Evolutionary conservation across 345 rosid genomes (phyloP).

Genomic region (Abelmoschus esculentus): DNA sequence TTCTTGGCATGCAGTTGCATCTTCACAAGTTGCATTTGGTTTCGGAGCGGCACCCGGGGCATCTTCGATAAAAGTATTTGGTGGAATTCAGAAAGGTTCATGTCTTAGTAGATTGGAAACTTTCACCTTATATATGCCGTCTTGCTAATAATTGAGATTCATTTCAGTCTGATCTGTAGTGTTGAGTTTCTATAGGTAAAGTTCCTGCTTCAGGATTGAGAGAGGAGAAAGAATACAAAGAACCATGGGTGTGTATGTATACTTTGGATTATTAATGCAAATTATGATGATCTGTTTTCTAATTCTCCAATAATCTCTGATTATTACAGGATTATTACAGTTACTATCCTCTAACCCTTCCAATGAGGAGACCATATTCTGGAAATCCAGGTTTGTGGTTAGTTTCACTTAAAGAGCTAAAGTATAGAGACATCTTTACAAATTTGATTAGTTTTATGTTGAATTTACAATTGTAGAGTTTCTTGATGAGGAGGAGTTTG

Average conservation of each 20-base stretch:
- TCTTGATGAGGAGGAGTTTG: slow-evolving; percentile 73
- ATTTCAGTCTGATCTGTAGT: slow-evolving; percentile 5
- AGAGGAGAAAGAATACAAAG: slow-evolving; percentile 50
- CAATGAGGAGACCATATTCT: slow-evolving; percentile 63
- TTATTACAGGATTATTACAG: slow-evolving; percentile 60
- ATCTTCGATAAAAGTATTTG: slow-evolving; percentile 32
- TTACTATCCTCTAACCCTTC: slow-evolving; percentile 71
- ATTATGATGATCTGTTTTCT: background rate
- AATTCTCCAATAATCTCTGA: background rate
- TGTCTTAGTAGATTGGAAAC: slow-evolving; percentile 20
- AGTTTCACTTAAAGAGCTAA: background rate
- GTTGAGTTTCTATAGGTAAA: slow-evolving; percentile 30
- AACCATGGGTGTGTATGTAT: slow-evolving; percentile 73
- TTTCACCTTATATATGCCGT: background rate
- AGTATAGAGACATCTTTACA: too few relatives aligned
- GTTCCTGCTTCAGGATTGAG: slow-evolving; percentile 25
- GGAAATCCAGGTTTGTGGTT: slow-evolving; percentile 71
- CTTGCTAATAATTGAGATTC: slow-evolving; percentile 7
- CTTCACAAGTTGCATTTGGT: slow-evolving; percentile 50
- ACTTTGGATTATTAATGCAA: slow-evolving; percentile 7
- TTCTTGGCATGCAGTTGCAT: slow-evolving; percentile 24
- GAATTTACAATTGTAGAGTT: slow-evolving; percentile 35
- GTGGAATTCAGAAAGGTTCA: slow-evolving; percentile 22
- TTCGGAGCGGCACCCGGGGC: slow-evolving; percentile 34
- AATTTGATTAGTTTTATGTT: background rate